A percentile compares a stretch with the other conserved stretches of the same genome.
Evolutionary conservation across 2,329 filamentous ascomycete genomes (phyloP).

Genomic region (Phialocephala sp.): DNA sequence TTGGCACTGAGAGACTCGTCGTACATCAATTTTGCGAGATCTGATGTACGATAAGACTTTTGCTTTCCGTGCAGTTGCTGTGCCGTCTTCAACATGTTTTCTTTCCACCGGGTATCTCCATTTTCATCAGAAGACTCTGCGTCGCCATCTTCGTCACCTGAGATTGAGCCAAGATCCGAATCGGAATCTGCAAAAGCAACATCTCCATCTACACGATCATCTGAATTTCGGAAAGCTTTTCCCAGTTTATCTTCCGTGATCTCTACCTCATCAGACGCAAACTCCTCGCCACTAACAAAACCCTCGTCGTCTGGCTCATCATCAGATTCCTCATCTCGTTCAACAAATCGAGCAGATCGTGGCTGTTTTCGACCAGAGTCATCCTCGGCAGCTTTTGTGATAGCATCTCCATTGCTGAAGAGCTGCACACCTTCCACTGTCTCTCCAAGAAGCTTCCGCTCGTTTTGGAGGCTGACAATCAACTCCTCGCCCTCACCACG

Average conservation of each 20-base stretch:
- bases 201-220: slow-evolving; percentile 67
- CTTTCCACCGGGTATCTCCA: slow-evolving; percentile 82
- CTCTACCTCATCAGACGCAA: slow-evolving; percentile 58
- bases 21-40: slow-evolving; percentile 89
- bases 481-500: slow-evolving; percentile 94
- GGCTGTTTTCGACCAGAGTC: slow-evolving; percentile 67
- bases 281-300: slow-evolving; percentile 39
- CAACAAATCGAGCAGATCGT: slow-evolving; percentile 62
- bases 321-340: slow-evolving; percentile 63
- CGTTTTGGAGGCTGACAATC: slow-evolving; percentile 86
- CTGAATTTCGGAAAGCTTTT: slow-evolving; percentile 62
- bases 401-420: slow-evolving; percentile 77
- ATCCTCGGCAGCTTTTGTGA: slow-evolving; percentile 66
- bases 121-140: slow-evolving; percentile 68
- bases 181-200: slow-evolving; percentile 95
- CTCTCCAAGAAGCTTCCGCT: slow-evolving; percentile 81
- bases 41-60: slow-evolving; percentile 76
- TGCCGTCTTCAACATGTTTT: slow-evolving; percentile 79
- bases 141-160: slow-evolving; percentile 55
- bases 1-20: slow-evolving; percentile 76
- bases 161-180: slow-evolving; percentile 91
- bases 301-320: slow-evolving; percentile 60
- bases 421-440: slow-evolving; percentile 83
- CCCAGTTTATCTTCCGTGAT: slow-evolving; percentile 65
- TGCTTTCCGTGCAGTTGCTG: slow-evolving; percentile 71